A percentile compares a stretch with the other conserved stretches of the same genome.
These are phyloP conservation scores for Stygiomarasmius scandens DNA, from an alignment of 1,284 basidiomycete genomes.

Conservation along the genomic window DNA sequence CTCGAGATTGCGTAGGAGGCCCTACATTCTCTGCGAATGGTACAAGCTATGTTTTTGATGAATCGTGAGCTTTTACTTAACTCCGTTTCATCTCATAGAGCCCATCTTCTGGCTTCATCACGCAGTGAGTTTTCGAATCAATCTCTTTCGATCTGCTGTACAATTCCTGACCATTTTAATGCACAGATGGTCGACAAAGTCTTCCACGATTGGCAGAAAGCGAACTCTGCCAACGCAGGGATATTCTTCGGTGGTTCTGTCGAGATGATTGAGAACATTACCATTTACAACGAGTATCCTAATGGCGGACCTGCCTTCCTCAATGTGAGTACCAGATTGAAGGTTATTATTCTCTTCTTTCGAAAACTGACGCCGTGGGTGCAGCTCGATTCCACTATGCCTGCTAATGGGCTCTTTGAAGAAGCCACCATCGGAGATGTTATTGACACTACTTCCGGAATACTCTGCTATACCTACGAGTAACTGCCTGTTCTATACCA, in stretches of 20 bases:
- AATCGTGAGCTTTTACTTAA: no score
- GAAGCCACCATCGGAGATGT: conserved; percentile 31
- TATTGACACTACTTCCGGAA: conserved; percentile 34
- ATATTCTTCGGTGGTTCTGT: conserved; percentile 35
- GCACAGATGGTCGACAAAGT: conserved; percentile 39
- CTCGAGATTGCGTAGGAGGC: conserved; percentile 17
- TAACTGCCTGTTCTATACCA: conserved; percentile 11
- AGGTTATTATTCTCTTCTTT: no score
- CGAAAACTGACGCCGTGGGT: not conserved
- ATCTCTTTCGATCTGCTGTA: no score
- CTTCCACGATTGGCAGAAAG: conserved; percentile 42
- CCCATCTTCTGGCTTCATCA: conserved; percentile 44
- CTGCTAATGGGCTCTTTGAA: conserved; percentile 34
- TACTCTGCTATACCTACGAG: conserved; percentile 39
- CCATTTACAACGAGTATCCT: conserved; percentile 29
- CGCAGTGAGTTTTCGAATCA: conserved; percentile 27
- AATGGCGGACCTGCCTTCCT: conserved; percentile 35
- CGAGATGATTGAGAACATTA: conserved; percentile 27
- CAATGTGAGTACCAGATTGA: conserved; percentile 30
- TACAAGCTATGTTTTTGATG: conserved; percentile 6
- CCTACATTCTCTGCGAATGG: conserved; percentile 24
- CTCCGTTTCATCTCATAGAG: no score
- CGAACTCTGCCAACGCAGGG: conserved; percentile 26
- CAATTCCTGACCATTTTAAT: no score
- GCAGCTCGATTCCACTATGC: conserved; percentile 32